Evolutionary conservation across 805 yeast genomes (phyloP), one percentile per base, ranked within the genome.

Genomic region (Torulaspora franciscae): DNA sequence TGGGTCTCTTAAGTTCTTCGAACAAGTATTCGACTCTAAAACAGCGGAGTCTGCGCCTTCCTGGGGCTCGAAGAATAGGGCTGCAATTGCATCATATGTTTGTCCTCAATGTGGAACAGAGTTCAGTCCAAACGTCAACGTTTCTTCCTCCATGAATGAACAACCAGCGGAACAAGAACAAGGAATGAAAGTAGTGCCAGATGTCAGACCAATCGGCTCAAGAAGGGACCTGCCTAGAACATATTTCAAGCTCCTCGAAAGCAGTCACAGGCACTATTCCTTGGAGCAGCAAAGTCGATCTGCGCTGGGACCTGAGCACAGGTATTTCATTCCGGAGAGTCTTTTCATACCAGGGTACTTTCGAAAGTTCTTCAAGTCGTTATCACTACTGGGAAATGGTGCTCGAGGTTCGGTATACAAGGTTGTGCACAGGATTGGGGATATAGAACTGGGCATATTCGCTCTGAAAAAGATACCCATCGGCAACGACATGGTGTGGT

Each of bases 391-490:
- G 10, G 96, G 96, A 0, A 73, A 83, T 28, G 96, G 96, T 0
- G 85, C 95, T 4, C 79, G 87, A 53, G 95, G 95, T 0, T 78
- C 83, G 23, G 96, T 89, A 7, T 83, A 76, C 57, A 80, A 87
- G 58, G 96, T 89, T 5, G 87, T 81, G 46, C 96, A 89, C 61
- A 73, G 75, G n/a, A 66, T 67, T 14, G 69, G 90, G 29, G 82
- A 85, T 48, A 81, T 81, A 9, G 75, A 81, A 19, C 59, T 89
- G 26, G 96, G 96, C 0, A 69, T 76, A 0, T 89, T 85, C 71
- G 96, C 96, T 0, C 70, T 89, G 45, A 89, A 89, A 57, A 81
- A 88, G 56, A 85, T 89, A 6, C 83, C 91, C 6, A 83, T 89
- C 35, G 96, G 96, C 0, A 78, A 85, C 56, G 81, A 85, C 54